phyloP scores from a whole-genome alignment of 129 eudicot species.

The Pseudognaphalium luteoalbum region DNA sequence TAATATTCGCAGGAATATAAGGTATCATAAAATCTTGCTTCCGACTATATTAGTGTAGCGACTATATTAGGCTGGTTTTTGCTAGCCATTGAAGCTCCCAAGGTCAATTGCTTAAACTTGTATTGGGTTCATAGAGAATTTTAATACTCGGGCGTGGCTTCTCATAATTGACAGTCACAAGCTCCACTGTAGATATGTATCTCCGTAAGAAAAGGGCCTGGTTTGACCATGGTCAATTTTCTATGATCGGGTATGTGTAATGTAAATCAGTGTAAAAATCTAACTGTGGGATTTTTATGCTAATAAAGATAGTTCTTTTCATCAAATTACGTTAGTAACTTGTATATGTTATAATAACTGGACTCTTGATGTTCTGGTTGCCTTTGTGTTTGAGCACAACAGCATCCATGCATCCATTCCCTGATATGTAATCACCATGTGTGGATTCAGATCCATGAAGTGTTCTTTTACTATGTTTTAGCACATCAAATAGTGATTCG shows the following conservation, averaged over 20 bases:
- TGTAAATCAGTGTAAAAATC: conserved; percentile 22
- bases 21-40: conserved; percentile 9
- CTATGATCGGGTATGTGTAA: conserved; percentile 32
- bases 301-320: conserved; percentile 17
- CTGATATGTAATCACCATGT: too few species aligned
- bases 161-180: conserved; percentile 21
- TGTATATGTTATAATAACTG: conserved; percentile 7
- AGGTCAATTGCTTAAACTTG: conserved; percentile 19
- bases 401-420: too few species aligned
- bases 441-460: too few species aligned
- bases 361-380: background rate
- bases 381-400: background rate
- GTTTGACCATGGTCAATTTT: conserved; percentile 32
- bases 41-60: conserved; percentile 2
- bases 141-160: conserved; percentile 19
- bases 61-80: conserved; percentile 25
- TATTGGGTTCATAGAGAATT: conserved; percentile 24
- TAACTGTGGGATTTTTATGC: conserved; percentile 13
- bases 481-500: too few species aligned
- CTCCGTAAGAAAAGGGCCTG: conserved; percentile 31
- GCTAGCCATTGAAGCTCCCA: conserved; percentile 16
- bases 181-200: conserved; percentile 40
- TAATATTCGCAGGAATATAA: background rate
- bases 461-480: too few species aligned
- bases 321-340: conserved; percentile 2